Evolutionary conservation across 2,329 filamentous ascomycete genomes (phyloP), one percentile per base, ranked within the genome.

Genomic region (Biscogniauxia marginata): DNA sequence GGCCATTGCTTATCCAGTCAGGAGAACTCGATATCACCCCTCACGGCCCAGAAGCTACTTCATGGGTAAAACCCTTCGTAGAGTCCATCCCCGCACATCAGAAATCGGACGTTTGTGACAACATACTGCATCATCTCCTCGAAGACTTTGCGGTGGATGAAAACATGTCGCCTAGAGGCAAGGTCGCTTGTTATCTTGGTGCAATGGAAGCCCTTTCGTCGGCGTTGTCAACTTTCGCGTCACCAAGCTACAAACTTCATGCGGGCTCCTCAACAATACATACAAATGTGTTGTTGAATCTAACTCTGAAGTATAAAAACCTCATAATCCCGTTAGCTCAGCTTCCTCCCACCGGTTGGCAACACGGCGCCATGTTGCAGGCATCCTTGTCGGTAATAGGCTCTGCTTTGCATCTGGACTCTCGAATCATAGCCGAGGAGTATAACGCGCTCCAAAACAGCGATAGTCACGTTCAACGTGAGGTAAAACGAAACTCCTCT

Each of bases 1-100:
- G 80, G 30, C 74, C 74, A n/a, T 70, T 90, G 6, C 79, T 93
- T 11, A 73, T 77, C 7, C 84, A 86, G 60, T 86, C 87, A 13
- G 75, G 86, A 46, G 77, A 82, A 46, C 79, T 81, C n/a, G 79
- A 83, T 30, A 70, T 77, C 11, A 74, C 62, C 9, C 47, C 75
- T 11, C 77, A 82, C 3, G 79, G 82, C 0, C 81, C 86, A 1
- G 79, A 90, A 48, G 84, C 91, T 54, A 84, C 92, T 7, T 84
- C 84, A 20, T 98, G 93, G 91, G 84, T 95, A 25, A 79, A 81
- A 20, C 85, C 87, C 0, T 91, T 96, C 68, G 82, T 96, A 59
- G 79, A 82, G 24, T 96, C 92, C 1, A 82, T 97, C 56, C 86
- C 87, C 57, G 81, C 87, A 4, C 84, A 87, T 54, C 90, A 91